Percentiles rank a stretch among this genome's conserved stretches.
These are phyloP conservation scores for Nothophoma quercina DNA, from an alignment of 2,329 filamentous ascomycete genomes.

Conservation along the genomic window DNA sequence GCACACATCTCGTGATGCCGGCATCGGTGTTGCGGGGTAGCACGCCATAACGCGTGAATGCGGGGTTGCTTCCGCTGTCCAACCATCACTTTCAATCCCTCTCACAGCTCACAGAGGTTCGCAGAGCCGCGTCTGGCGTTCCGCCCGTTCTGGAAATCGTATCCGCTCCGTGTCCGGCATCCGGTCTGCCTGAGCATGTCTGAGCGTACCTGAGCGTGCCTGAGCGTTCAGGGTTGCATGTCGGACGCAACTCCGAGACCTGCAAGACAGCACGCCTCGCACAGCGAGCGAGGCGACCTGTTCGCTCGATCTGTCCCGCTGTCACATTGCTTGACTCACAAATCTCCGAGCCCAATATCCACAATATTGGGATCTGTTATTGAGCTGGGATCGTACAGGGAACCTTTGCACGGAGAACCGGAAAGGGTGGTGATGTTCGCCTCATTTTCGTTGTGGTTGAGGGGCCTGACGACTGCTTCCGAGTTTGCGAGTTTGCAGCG, in stretches of 20 bases:
- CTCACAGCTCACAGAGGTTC: too few species aligned
- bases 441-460: neutral
- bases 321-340: constrained; percentile 5
- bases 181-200: too few species aligned
- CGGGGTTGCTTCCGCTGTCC: constrained; percentile 6
- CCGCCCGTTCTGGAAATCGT: neutral
- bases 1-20: neutral
- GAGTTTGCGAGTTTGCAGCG: neutral
- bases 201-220: too few species aligned
- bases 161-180: neutral
- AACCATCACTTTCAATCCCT: neutral
- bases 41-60: constrained; percentile 4
- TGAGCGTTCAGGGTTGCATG: too few species aligned
- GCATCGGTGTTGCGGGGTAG: constrained; percentile 8
- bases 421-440: neutral
- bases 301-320: constrained; percentile 4
- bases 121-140: neutral
- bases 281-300: neutral
- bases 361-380: constrained; percentile 3
- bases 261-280: neutral
- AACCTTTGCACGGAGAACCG: too few species aligned
- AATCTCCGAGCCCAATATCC: constrained; percentile 13
- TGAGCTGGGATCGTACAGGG: neutral
- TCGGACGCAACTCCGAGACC: constrained; percentile 9
- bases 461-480: too few species aligned